Evolutionary conservation across 345 rosid species (phyloP), one percentile per base, ranked within the genome.

Genomic region (Lepidium aucheri): DNA sequence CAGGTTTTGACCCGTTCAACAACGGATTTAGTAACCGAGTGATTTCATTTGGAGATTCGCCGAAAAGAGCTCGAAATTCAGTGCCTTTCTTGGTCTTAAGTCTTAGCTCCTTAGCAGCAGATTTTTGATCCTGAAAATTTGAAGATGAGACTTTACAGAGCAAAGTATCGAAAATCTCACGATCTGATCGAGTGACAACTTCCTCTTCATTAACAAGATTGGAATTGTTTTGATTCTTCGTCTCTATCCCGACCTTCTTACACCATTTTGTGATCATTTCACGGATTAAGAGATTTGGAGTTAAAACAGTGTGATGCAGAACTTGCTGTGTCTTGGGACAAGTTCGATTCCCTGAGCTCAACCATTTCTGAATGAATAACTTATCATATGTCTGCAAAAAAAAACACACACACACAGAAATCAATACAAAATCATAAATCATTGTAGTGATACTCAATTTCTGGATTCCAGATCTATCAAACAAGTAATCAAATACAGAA

Each of bases 191-290:
- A 0, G 92, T 82, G 38, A 78, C 60, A 6, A 76, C 80, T 74
- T 85, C 87, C 54, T 83, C 89, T 17, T 67, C 63, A 39, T 82
- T 68, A 9, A 69, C 67, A 62, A 64, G 62, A 5, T 53, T 67
- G 28, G 61, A 22, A 11, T 66, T 75, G 54, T 70, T 63, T 4
- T 76, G 77, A 4, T 75, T 80, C 1, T 81, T 76, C 43, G 77
- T 59, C 61, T 85, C 89, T 10, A 85, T 4, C 15, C 92, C 94
- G 60, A 68, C 80, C 63, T 63, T 80, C 72, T 78, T 81, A 51
- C 96, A 85, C 99, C 99, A 94, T 33, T 84, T 90, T 1, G 78
- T 79, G 64, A 90, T 88, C 97, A 94, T 76, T 10, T 88, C 95
- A 74, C 85, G 50, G 51, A 90, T 77, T 74, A 94, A 79, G 12